Conservation (phyloP, 1,284 basidiomycete species). For the Porodaedalea pini region DNA sequence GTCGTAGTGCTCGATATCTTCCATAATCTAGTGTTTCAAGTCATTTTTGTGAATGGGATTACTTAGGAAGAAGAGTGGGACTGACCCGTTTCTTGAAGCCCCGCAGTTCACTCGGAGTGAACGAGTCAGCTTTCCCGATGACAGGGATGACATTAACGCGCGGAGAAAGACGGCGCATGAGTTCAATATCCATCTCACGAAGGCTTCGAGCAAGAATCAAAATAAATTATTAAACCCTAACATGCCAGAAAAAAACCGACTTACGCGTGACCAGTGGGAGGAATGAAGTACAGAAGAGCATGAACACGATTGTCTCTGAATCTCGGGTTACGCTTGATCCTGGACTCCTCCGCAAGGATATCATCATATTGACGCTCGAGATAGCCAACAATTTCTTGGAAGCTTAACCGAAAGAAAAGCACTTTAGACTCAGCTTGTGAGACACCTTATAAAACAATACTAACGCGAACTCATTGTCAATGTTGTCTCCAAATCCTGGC, state of each 20-base stretch:
- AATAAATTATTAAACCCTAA: background rate
- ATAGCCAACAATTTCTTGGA: constrained; percentile 95
- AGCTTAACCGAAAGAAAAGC: constrained; percentile 45
- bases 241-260: constrained; percentile 25
- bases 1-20: constrained; percentile 98
- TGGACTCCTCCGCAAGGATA: constrained; percentile 96
- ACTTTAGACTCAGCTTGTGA: background rate
- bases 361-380: constrained; percentile 99
- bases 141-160: constrained; percentile 99
- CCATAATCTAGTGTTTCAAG: constrained; percentile 75
- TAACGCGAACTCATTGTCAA: constrained; percentile 97
- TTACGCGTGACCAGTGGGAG: constrained; percentile 82
- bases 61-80: constrained; percentile 22
- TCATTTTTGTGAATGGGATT: constrained; percentile 14
- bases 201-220: constrained; percentile 57
- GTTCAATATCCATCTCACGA: constrained; percentile 98
- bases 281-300: constrained; percentile 97
- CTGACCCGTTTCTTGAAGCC: constrained; percentile 95
- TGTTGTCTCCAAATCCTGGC: constrained; percentile 97
- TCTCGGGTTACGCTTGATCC: constrained; percentile 99
- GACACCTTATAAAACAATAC: constrained; percentile 34
- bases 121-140: constrained; percentile 93
- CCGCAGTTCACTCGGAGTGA: constrained; percentile 87
- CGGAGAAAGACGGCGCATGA: constrained; percentile 94
- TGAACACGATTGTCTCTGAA: constrained; percentile 98